Evolutionary conservation across 1,284 basidiomycete genomes (phyloP).

Genomic region (Rhodotorula sp.): DNA sequence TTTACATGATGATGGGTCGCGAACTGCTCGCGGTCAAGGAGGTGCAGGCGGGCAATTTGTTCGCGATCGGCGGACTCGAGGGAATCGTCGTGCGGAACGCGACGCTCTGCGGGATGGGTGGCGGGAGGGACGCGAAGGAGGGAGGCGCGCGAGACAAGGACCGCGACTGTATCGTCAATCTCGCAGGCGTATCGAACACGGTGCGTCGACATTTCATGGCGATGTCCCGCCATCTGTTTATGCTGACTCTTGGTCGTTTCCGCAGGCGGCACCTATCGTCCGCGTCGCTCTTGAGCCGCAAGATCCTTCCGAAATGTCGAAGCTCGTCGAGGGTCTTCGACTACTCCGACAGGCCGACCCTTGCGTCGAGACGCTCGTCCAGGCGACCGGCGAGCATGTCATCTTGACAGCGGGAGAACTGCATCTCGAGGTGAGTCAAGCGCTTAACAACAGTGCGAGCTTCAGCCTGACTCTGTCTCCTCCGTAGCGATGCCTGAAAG

Average conservation of each 20-base stretch:
- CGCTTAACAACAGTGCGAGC: too few relatives aligned
- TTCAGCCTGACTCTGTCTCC: not conserved
- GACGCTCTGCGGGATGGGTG: constrained; percentile 67
- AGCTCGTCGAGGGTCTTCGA: constrained; percentile 81
- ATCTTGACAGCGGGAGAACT: constrained; percentile 95
- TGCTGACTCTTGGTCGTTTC: not conserved
- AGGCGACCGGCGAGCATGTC: constrained; percentile 96
- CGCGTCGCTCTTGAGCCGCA: constrained; percentile 90
- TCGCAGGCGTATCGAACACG: constrained; percentile 71
- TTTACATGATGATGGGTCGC: constrained; percentile 98
- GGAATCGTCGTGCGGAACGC: constrained; percentile 88
- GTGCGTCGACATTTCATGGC: constrained; percentile 54
- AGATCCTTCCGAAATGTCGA: constrained; percentile 85
- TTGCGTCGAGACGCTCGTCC: constrained; percentile 94
- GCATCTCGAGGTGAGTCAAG: constrained; percentile 74
- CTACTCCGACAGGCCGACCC: constrained; percentile 94
- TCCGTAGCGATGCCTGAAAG: constrained; percentile 82
- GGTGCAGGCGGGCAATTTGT: constrained; percentile 93
- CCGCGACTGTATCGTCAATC: constrained; percentile 65
- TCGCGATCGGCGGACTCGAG: constrained; percentile 86
- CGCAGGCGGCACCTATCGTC: constrained; percentile 81
- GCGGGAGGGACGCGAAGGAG: constrained; percentile 49
- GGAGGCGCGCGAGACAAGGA: constrained; percentile 54
- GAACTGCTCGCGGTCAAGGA: constrained; percentile 79
- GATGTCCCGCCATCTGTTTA: constrained; percentile 15